Base-by-base conservation (phyloP, 139 green algal species). In the Pleodorina starrii region DNA sequence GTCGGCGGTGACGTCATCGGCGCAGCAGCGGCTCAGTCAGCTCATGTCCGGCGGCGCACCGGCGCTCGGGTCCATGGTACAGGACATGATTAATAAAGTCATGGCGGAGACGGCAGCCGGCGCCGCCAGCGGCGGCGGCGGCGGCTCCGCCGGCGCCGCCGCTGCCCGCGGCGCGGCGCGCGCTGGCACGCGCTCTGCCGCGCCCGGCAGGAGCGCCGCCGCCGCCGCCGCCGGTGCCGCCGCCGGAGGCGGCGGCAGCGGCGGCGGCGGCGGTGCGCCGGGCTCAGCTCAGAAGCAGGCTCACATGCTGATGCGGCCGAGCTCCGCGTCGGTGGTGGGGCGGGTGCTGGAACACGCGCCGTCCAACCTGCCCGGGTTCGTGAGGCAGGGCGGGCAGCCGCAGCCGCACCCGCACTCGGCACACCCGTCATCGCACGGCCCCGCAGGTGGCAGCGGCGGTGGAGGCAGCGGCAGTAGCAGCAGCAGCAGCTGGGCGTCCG, bases 41-140 rank as follows among this genome's bases (percentile, higher is more conserved):
- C 59, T 86, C 29, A 21, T 59, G 35, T 50, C 57, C 2, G 59
- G 57, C 0, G 12, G 27, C 10, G 57, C 48, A 25, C 57, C 2
- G 21, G 54, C 54, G 4, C 81, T 87, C n/a, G 81, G 81, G 1
- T 48, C 42, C 40, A 46, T 77, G 81, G 81, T 87, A 0, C 38
- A 77, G 29, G 81, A 66, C 81, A 77, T 87, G 60, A 87, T 87
- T 25, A 63, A 32, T 29, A 72, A 72, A 2, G 81, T 87, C 11
- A 17, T 77, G 42, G 60, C 59, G 42, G 81, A 87, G 11, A 43
- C 76, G 5, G 36, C 57, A 11, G 38, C 78, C 10, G 36, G 42
- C 36, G 16, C 40, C 59, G 59, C 40, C 42, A 57, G 78, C 11
- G 35, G 36, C 54, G 76, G 78, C 35, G 27, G 36, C 44, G 40